Evolutionary conservation across 1,284 basidiomycete genomes (phyloP).

Genomic region (Hortiboletus rubellus): DNA sequence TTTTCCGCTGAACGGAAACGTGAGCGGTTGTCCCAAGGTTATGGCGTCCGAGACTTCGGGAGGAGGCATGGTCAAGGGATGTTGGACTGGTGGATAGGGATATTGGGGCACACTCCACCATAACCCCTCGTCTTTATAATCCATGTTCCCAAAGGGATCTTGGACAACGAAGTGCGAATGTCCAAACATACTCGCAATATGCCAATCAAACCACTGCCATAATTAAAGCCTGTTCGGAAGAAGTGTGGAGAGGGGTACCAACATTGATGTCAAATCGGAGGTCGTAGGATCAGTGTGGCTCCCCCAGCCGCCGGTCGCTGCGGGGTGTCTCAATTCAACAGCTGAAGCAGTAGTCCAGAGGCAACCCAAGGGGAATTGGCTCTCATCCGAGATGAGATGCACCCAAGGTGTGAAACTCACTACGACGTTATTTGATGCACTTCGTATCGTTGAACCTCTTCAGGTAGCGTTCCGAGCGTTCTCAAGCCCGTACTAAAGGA

Average conservation of each 20-base stretch:
- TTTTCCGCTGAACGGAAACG: conserved; percentile 34
- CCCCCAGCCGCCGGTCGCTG: neutral
- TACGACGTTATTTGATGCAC: neutral
- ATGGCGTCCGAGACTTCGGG: conserved; percentile 17
- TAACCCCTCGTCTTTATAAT: conserved; percentile 25
- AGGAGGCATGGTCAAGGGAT: conserved; percentile 16
- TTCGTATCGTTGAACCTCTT: neutral
- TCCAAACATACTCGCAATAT: conserved; percentile 17
- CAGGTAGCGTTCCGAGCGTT: neutral
- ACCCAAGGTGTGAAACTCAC: conserved; percentile 9
- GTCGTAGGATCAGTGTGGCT: neutral
- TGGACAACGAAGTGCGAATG: conserved; percentile 12
- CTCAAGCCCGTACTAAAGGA: neutral
- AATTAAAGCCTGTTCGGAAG: conserved; percentile 1
- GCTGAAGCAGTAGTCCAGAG: neutral
- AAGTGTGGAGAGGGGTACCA: conserved; percentile 2
- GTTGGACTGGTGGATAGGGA: conserved; percentile 18
- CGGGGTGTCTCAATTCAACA: neutral
- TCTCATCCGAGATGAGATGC: neutral
- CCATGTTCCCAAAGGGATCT: conserved; percentile 6
- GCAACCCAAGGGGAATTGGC: neutral
- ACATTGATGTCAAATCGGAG: conserved; percentile 2
- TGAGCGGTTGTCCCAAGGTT: conserved; percentile 27
- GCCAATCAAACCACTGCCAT: neutral
- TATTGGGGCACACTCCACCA: conserved; percentile 16